phyloP scores from a whole-genome alignment of 345 rosid genomes.

The Ricinus communis region DNA sequence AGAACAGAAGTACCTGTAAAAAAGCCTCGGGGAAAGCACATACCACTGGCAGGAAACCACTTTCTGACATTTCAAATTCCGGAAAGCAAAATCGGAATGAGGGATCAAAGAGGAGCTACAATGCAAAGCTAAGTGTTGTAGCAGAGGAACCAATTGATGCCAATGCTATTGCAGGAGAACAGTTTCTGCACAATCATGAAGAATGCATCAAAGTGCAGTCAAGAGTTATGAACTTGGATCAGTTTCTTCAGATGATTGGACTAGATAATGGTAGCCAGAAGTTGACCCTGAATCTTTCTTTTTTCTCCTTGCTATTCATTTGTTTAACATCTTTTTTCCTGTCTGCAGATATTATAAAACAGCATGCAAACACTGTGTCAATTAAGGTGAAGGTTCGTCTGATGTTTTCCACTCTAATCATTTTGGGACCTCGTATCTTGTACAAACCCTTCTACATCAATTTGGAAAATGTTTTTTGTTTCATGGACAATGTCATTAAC shows the following conservation, averaged over 20 bases:
- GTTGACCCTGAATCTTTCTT: not conserved
- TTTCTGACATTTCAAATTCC: conserved; percentile 59
- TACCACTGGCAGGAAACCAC: conserved; percentile 42
- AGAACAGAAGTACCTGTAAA: conserved; percentile 33
- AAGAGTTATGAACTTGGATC: conserved; percentile 33
- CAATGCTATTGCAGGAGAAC: conserved; percentile 34
- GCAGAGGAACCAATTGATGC: conserved; percentile 30
- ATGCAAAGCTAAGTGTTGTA: conserved; percentile 25
- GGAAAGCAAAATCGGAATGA: conserved; percentile 32
- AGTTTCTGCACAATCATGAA: conserved; percentile 50
- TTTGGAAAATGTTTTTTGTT: not conserved
- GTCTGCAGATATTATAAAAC: conserved; percentile 24
- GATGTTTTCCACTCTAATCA: not conserved
- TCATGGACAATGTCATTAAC: not conserved
- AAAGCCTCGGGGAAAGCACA: conserved; percentile 32
- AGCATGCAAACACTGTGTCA: conserved; percentile 12
- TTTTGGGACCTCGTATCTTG: not conserved
- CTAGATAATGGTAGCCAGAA: conserved; percentile 30
- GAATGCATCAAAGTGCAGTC: conserved; percentile 49
- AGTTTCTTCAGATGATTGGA: conserved; percentile 45
- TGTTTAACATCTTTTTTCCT: not conserved
- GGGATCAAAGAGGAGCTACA: conserved; percentile 39
- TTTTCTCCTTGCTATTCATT: not conserved
- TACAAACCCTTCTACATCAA: not conserved
- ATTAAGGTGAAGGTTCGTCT: conserved; percentile 27